Percentiles rank a stretch among this genome's conserved stretches.
phyloP scores from a whole-genome alignment of 306 rosid genomes.

The Vigna reflexopilosa region DNA sequence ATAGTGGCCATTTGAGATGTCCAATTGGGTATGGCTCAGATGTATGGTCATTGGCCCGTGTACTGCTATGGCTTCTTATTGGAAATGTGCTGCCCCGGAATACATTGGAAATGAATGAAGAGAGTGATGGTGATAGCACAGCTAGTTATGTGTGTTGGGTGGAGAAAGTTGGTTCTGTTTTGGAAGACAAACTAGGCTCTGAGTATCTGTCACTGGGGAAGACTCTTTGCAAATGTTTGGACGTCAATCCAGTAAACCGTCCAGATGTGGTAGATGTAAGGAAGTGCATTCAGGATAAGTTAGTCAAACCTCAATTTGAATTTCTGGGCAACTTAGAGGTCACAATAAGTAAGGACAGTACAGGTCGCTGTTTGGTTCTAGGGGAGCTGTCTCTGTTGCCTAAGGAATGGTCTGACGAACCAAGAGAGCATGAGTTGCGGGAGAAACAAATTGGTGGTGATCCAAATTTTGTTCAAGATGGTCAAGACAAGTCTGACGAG shows the following conservation, averaged over 20 bases:
- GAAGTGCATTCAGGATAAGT: slow-evolving; percentile 69
- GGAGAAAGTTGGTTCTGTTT: slow-evolving; percentile 60
- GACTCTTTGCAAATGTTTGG: slow-evolving; percentile 67
- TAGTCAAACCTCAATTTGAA: slow-evolving; percentile 61
- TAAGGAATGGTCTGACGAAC: slow-evolving; percentile 42
- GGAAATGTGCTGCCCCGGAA: slow-evolving; percentile 56
- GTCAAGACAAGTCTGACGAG: slow-evolving; percentile 49
- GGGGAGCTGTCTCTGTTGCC: slow-evolving; percentile 65
- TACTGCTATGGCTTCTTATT: slow-evolving; percentile 61
- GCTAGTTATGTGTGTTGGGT: slow-evolving; percentile 58
- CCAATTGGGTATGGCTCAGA: slow-evolving; percentile 66
- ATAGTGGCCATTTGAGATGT: slow-evolving; percentile 48
- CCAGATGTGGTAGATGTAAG: slow-evolving; percentile 63
- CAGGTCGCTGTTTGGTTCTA: slow-evolving; percentile 56
- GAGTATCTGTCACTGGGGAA: slow-evolving; percentile 57
- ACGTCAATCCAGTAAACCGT: slow-evolving; percentile 66
- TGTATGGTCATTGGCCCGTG: slow-evolving; percentile 79
- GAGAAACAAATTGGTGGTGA: slow-evolving; percentile 42
- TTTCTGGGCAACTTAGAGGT: slow-evolving; percentile 52
- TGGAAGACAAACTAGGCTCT: slow-evolving; percentile 63
- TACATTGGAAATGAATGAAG: slow-evolving; percentile 48
- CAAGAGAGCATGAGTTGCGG: slow-evolving; percentile 46
- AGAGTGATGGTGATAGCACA: slow-evolving; percentile 47
- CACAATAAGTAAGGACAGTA: slow-evolving; percentile 37
- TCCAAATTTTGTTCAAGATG: slow-evolving; percentile 49